These are phyloP conservation scores for Lecanicillium sp. DNA, from an alignment of 2,329 filamentous ascomycete genomes.

Conservation along the genomic window DNA sequence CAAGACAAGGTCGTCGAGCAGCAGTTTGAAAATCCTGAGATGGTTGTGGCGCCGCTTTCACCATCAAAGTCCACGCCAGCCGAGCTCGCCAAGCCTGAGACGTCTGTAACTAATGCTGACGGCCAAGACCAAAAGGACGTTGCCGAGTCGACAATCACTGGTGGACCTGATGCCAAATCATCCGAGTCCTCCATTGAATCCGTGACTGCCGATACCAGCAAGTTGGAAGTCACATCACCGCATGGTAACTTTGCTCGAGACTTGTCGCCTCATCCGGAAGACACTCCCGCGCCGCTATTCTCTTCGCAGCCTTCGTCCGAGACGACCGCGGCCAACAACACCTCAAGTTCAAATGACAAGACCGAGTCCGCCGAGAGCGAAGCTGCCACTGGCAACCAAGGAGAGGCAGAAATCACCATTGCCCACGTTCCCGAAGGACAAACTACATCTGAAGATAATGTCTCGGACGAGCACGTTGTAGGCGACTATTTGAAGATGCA, in stretches of 20 bases:
- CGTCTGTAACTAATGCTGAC: slow-evolving; percentile 9
- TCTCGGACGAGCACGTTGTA: slow-evolving; percentile 60
- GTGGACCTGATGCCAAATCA: slow-evolving; percentile 4
- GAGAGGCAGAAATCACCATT: slow-evolving; percentile 6
- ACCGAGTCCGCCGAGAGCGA: slow-evolving; percentile 4
- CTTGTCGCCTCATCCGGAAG: slow-evolving; percentile 53
- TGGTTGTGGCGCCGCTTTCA: slow-evolving; percentile 51
- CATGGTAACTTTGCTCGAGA: slow-evolving; percentile 11
- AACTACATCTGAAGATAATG: slow-evolving; percentile 6
- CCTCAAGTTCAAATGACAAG: slow-evolving; percentile 7
- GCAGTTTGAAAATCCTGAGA: slow-evolving; percentile 46
- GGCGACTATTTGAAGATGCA: slow-evolving; percentile 93
- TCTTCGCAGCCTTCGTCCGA: slow-evolving; percentile 23
- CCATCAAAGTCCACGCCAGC: slow-evolving; percentile 29
- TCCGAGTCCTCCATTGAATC: slow-evolving; percentile 4
- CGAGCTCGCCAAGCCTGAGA: slow-evolving; percentile 18
- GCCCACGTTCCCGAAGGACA: slow-evolving; percentile 9
- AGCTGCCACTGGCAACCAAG: slow-evolving; percentile 1
- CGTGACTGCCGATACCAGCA: slow-evolving; percentile 4
- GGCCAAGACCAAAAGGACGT: slow-evolving; percentile 7
- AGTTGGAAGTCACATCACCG: slow-evolving; percentile 4
- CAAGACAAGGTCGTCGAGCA: slow-evolving; percentile 46
- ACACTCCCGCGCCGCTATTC: slow-evolving; percentile 58
- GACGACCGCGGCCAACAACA: slow-evolving; percentile 16
- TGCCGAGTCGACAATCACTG: slow-evolving; percentile 8